A percentile compares a stretch with the other conserved stretches of the same genome.
Evolutionary conservation across 495 filamentous ascomycete genomes (phyloP).

Genomic region (Alectoria sarmentosa): DNA sequence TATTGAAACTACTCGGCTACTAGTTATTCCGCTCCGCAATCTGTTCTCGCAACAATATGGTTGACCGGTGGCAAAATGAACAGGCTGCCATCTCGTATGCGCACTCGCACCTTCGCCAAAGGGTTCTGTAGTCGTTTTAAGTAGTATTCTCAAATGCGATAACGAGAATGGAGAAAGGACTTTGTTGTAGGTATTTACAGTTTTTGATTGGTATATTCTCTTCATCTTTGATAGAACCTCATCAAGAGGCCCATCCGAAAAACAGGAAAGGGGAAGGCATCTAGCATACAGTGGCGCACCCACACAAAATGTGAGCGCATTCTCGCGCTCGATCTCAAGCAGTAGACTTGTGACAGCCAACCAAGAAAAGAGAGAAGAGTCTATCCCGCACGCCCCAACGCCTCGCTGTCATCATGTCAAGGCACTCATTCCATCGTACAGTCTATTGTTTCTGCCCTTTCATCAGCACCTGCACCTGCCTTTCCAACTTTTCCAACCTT

Average conservation of each 20-base stretch:
- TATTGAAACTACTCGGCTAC: too few species aligned
- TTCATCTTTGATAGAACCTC: neutral
- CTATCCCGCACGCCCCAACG: constrained; percentile 6
- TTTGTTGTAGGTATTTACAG: neutral
- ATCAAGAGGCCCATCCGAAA: neutral
- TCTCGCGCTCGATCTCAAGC: neutral
- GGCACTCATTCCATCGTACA: constrained; percentile 8
- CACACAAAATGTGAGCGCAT: neutral
- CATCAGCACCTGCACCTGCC: constrained; percentile 8
- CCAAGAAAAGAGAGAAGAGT: constrained; percentile 2
- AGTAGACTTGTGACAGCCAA: neutral
- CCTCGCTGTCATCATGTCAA: constrained; percentile 8
- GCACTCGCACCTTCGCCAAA: neutral
- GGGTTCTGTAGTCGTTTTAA: too few species aligned
- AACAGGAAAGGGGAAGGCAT: neutral
- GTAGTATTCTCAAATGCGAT: neutral
- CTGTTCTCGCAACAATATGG: too few species aligned
- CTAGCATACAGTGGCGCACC: neutral
- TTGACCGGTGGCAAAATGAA: neutral
- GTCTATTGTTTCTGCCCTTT: constrained; percentile 8
- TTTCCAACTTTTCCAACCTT: constrained; percentile 17
- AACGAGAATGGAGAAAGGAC: neutral
- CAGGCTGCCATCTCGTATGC: too few species aligned
- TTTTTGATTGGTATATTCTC: too few species aligned
- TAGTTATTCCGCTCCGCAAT: too few species aligned